Conservation (phyloP, 148 eudicot species). For the Chenopodium formosanum region DNA sequence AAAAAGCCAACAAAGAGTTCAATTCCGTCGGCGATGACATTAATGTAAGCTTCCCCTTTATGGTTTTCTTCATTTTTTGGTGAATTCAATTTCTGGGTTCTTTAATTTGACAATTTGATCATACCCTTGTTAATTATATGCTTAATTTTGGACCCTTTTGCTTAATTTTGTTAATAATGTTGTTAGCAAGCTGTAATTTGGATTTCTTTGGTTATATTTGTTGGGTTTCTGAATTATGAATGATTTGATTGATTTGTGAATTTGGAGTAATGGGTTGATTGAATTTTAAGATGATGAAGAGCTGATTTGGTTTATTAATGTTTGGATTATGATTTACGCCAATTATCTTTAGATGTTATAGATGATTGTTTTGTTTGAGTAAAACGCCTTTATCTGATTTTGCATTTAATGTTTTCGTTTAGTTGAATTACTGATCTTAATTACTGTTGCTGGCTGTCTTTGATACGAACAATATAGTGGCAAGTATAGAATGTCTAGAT, state of each 20-base stretch:
- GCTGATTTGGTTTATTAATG: background rate
- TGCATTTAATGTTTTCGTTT: background rate
- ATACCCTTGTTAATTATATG: background rate
- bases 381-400: background rate
- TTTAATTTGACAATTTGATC: background rate
- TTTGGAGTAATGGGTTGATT: background rate
- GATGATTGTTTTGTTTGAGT: background rate
- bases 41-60: slow-evolving; percentile 46
- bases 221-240: too few species aligned
- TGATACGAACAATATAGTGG: too few species aligned
- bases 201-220: too few species aligned
- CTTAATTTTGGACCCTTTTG: background rate
- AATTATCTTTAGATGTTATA: too few species aligned
- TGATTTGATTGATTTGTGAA: background rate
- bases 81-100: background rate
- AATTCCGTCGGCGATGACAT: slow-evolving; percentile 74
- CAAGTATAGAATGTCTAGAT: background rate
- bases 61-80: background rate
- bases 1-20: slow-evolving; percentile 76
- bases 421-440: background rate
- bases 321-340: background rate
- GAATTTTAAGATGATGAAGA: background rate
- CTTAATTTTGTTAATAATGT: background rate
- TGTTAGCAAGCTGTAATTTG: too few species aligned
- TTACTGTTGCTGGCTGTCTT: background rate